phyloP scores from a whole-genome alignment of 148 eudicot genomes.

The Camellia lanceoleosa region DNA sequence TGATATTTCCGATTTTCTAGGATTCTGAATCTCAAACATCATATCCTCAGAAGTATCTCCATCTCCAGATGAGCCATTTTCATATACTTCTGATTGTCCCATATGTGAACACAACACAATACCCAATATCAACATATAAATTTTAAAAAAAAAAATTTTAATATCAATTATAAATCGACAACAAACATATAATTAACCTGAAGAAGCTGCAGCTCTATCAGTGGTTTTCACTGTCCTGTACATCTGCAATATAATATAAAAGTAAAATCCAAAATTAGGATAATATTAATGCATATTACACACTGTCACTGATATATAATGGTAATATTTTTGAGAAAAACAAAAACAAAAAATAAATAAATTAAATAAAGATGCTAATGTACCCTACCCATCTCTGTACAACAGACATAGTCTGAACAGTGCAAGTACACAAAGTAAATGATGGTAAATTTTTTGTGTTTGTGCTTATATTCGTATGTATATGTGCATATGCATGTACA shows the following conservation, averaged over 20 bases:
- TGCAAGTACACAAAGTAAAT: background rate
- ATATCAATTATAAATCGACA: background rate
- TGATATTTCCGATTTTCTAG: constrained; percentile 37
- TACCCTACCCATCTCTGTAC: background rate
- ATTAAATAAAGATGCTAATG: background rate
- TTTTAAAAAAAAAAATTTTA: background rate
- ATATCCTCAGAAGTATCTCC: constrained; percentile 81
- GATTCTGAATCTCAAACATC: constrained; percentile 48
- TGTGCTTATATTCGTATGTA: background rate
- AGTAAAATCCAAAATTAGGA: too few species aligned
- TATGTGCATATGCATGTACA: background rate
- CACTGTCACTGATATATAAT: too few species aligned
- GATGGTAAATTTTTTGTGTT: background rate
- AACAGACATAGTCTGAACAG: background rate
- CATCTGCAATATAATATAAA: constrained; percentile 20
- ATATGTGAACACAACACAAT: background rate
- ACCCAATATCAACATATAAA: background rate
- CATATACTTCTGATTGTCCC: constrained; percentile 70
- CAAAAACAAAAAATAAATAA: background rate
- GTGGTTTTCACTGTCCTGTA: constrained; percentile 90
- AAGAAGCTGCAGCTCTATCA: constrained; percentile 78
- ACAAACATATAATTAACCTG: constrained; percentile 38
- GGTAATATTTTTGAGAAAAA: too few species aligned
- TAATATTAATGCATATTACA: background rate
- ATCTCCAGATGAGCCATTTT: constrained; percentile 80